phyloP scores from a whole-genome alignment of 306 rosid species.

The Cotoneaster glaucophyllus region DNA sequence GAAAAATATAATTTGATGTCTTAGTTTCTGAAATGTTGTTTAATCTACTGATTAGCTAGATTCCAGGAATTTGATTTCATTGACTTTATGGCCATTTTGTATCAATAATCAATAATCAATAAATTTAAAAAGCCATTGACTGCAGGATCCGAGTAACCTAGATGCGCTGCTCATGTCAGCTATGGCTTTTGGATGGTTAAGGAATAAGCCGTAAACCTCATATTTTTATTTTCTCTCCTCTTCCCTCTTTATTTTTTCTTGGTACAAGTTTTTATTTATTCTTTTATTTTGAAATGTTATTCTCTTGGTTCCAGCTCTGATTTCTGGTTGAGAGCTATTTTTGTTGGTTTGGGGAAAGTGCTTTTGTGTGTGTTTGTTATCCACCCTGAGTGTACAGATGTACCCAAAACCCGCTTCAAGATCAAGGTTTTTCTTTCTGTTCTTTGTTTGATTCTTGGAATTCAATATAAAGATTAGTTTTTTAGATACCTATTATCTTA shows the following conservation, averaged over 20 bases:
- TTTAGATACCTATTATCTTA: slow-evolving; percentile 7
- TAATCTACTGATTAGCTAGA: too few species aligned
- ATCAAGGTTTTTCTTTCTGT: slow-evolving; percentile 54
- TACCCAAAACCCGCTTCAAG: slow-evolving; percentile 74
- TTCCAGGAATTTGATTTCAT: too few species aligned
- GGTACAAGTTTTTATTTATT: not conserved
- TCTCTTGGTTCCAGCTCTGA: too few species aligned
- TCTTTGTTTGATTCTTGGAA: not conserved
- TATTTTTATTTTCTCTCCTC: not conserved
- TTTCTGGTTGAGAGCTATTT: too few species aligned
- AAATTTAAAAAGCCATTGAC: slow-evolving; percentile 14
- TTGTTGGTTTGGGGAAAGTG: too few species aligned
- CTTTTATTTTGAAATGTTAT: too few species aligned
- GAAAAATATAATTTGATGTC: too few species aligned
- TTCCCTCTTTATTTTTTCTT: not conserved
- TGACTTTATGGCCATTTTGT: too few species aligned
- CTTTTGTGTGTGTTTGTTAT: not conserved
- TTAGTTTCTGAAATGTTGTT: too few species aligned
- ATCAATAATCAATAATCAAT: too few species aligned
- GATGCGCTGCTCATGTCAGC: too few species aligned
- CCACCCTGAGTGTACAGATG: slow-evolving; percentile 92
- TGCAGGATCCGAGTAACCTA: slow-evolving; percentile 95
- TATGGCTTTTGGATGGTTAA: slow-evolving; percentile 94
- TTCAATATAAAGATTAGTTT: not conserved
- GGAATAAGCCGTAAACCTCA: not conserved